A percentile compares a stretch with the other conserved stretches of the same genome.
phyloP scores from a whole-genome alignment of 345 rosid genomes.

The Hibiscus tridactylites region DNA sequence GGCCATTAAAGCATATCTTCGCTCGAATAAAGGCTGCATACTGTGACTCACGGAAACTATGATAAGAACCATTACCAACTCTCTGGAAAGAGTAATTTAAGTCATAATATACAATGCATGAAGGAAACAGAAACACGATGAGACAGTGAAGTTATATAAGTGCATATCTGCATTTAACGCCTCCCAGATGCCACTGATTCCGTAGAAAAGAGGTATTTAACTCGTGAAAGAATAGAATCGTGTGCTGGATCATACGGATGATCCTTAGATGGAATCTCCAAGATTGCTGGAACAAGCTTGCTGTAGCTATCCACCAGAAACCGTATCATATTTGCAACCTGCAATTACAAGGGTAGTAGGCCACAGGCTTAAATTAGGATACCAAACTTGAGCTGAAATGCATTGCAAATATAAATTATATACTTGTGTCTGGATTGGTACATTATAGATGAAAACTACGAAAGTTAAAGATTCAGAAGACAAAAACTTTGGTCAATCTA shows the following conservation, averaged over 20 bases:
- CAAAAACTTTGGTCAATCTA: not conserved
- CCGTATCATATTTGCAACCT: constrained; percentile 96
- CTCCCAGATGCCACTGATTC: constrained; percentile 81
- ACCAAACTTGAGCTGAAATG: not conserved
- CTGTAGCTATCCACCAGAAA: constrained; percentile 82
- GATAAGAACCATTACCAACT: no score
- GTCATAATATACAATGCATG: not conserved
- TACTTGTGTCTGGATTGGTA: not conserved
- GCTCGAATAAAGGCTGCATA: not conserved
- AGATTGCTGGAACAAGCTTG: constrained; percentile 80
- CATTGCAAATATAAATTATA: not conserved
- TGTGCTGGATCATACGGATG: constrained; percentile 91
- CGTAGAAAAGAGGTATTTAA: constrained; percentile 77
- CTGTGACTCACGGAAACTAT: not conserved
- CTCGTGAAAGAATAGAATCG: constrained; percentile 90
- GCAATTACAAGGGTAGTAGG: constrained; percentile 8
- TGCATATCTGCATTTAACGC: constrained; percentile 29
- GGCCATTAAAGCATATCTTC: not conserved
- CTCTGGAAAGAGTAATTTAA: not conserved
- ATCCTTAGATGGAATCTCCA: constrained; percentile 92
- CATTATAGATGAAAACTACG: not conserved
- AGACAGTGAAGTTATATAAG: not conserved
- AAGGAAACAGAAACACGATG: not conserved
- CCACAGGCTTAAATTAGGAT: not conserved
- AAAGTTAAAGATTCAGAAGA: not conserved